A percentile compares a stretch with the other conserved stretches of the same genome.
phyloP scores from a whole-genome alignment of 148 eudicot species.

The Oxyria digyna region DNA sequence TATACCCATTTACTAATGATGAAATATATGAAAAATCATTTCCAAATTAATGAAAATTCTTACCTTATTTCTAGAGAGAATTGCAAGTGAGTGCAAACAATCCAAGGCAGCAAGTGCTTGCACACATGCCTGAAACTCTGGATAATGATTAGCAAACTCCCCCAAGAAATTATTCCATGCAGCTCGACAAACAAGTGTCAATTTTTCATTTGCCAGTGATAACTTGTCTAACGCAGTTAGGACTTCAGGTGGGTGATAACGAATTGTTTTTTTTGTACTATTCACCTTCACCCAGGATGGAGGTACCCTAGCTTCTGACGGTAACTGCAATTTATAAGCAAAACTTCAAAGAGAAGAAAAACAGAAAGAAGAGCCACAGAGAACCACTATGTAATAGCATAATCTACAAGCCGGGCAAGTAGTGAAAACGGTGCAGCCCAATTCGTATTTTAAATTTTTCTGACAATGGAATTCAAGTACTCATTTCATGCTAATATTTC shows the following conservation, averaged over 20 bases:
- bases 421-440: not conserved
- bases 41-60: not conserved
- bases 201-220: constrained; percentile 74
- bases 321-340: constrained; percentile 34
- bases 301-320: constrained; percentile 61
- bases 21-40: not conserved
- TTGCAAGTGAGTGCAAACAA: constrained; percentile 77
- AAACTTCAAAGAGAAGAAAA: not conserved
- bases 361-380: not conserved
- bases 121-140: constrained; percentile 79
- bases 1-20: too few species aligned
- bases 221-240: constrained; percentile 60
- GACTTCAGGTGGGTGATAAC: constrained; percentile 93
- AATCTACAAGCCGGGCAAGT: not conserved
- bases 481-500: not conserved
- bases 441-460: too few species aligned
- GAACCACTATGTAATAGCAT: not conserved
- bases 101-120: constrained; percentile 88
- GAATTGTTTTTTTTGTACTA: constrained; percentile 84
- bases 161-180: constrained; percentile 67
- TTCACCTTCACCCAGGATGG: constrained; percentile 81
- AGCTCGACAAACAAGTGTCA: constrained; percentile 52
- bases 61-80: constrained; percentile 75
- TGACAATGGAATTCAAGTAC: not conserved
- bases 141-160: constrained; percentile 42